Conservation (phyloP, 345 rosid species). For the Reutealis trisperma region DNA sequence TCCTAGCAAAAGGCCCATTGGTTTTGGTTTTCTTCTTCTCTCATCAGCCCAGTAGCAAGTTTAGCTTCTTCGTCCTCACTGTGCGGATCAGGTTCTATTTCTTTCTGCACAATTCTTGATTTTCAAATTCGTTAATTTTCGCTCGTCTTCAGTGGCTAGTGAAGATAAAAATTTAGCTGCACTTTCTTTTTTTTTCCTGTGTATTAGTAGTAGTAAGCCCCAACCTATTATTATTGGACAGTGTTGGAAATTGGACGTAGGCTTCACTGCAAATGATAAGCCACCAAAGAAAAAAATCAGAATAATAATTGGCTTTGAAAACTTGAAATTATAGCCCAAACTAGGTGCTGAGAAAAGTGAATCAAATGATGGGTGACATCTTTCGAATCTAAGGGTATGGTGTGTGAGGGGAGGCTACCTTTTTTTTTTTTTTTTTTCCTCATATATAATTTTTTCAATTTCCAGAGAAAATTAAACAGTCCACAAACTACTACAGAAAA, state of each 20-base stretch:
- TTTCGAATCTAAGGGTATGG: slow-evolving; percentile 10
- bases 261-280: slow-evolving; percentile 11
- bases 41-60: neutral
- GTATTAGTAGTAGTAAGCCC: neutral
- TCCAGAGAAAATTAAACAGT: neutral
- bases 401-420: neutral
- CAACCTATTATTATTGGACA: neutral
- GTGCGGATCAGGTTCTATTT: neutral
- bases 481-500: slow-evolving; percentile 15
- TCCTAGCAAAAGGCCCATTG: neutral
- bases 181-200: neutral
- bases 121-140: too few species aligned
- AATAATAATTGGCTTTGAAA: neutral
- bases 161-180: neutral
- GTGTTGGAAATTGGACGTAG: slow-evolving; percentile 1
- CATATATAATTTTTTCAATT: neutral
- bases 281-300: neutral
- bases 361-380: slow-evolving; percentile 10
- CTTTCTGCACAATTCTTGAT: neutral
- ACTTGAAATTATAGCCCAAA: neutral
- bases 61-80: neutral
- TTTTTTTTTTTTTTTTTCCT: neutral
- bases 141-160: neutral
- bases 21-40: neutral
- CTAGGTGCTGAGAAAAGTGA: slow-evolving; percentile 1